A percentile compares a stretch with the other conserved stretches of the same genome.
These are phyloP conservation scores for Capronia coronata DNA, from an alignment of 2,329 filamentous ascomycete species.

Conservation along the genomic window DNA sequence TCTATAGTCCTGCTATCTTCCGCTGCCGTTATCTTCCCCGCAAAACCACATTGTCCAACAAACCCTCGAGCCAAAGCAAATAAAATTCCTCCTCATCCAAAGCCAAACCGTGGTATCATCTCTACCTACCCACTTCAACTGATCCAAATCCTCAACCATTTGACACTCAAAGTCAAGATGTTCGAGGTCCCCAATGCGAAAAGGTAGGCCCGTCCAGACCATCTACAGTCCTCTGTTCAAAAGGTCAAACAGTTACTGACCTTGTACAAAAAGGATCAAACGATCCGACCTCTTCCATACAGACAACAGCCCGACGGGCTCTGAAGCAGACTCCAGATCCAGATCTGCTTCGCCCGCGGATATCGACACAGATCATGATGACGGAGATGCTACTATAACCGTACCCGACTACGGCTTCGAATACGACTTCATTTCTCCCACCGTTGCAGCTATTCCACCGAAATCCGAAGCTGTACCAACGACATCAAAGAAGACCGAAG, in stretches of 20 bases:
- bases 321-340: constrained; percentile 1
- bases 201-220: constrained; percentile 14
- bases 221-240: neutral
- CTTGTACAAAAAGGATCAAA: constrained; percentile 13
- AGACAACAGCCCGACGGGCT: constrained; percentile 2
- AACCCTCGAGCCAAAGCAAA: neutral
- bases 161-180: constrained; percentile 4
- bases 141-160: neutral
- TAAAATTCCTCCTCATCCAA: neutral
- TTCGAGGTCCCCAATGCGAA: constrained; percentile 21
- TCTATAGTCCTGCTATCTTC: no score
- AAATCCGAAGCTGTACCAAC: neutral
- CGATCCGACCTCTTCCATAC: constrained; percentile 13
- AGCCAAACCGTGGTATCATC: neutral
- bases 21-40: neutral
- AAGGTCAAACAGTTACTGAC: neutral
- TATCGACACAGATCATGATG: neutral
- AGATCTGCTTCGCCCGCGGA: constrained; percentile 3
- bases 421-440: constrained; percentile 23
- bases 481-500: no score
- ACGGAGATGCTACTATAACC: neutral
- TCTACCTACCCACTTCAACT: neutral
- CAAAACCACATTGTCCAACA: neutral
- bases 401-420: constrained; percentile 22
- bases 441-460: neutral